Percentiles rank a stretch among this genome's conserved stretches.
These are phyloP conservation scores for Pseudozyma hubeiensis DNA, from an alignment of 1,284 basidiomycete genomes.

Conservation along the genomic window DNA sequence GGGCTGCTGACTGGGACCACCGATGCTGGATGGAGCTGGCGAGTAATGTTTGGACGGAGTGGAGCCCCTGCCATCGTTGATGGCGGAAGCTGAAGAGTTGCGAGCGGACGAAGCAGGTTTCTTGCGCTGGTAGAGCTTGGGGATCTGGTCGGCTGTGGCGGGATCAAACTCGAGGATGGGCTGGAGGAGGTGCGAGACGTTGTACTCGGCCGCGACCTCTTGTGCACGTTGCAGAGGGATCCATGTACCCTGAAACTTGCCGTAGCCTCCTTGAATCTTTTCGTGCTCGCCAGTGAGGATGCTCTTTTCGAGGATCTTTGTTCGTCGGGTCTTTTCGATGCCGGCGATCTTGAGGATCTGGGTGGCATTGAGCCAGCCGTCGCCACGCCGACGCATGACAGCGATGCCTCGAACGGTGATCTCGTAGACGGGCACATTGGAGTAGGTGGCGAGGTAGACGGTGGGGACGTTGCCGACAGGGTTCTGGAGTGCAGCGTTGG, in stretches of 20 bases:
- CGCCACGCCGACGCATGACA: constrained; percentile 93
- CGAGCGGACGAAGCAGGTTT: constrained; percentile 46
- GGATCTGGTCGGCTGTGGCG: constrained; percentile 54
- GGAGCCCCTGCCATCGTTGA: constrained; percentile 30
- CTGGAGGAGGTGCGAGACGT: constrained; percentile 65
- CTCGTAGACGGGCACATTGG: constrained; percentile 71
- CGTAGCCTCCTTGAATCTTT: constrained; percentile 98
- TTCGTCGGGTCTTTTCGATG: constrained; percentile 93
- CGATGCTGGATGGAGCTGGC: constrained; percentile 34
- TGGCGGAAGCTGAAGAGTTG: constrained; percentile 53
- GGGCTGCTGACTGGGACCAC: constrained; percentile 57
- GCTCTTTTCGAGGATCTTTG: constrained; percentile 98
- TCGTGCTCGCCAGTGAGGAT: constrained; percentile 95
- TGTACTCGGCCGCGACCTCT: constrained; percentile 64
- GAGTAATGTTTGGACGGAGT: constrained; percentile 36
- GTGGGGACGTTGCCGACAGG: constrained; percentile 50
- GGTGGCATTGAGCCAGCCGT: constrained; percentile 93
- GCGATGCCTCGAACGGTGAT: constrained; percentile 88
- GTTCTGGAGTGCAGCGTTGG: constrained; percentile 50
- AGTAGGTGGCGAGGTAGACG: constrained; percentile 69
- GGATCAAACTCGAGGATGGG: constrained; percentile 67
- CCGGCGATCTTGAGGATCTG: constrained; percentile 99
- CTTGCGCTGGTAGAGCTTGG: constrained; percentile 53
- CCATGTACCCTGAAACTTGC: constrained; percentile 99
- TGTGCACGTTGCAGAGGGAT: constrained; percentile 66